phyloP scores from a whole-genome alignment of 129 eudicot species.

The carrot (Daucus carota) region DNA sequence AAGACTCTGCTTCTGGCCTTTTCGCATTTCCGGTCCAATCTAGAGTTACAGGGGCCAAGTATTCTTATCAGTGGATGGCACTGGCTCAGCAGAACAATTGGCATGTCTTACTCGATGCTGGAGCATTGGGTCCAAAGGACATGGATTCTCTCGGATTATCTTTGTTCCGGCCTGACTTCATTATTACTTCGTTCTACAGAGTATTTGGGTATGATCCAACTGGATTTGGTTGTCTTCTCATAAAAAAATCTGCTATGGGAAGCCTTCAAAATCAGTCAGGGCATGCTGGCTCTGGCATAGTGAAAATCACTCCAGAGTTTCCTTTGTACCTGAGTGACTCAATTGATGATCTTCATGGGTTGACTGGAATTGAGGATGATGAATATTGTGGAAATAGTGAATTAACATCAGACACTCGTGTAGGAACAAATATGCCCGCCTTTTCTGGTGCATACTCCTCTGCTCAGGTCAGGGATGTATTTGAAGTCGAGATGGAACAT shows the following conservation, averaged over 20 bases:
- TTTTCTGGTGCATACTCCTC: slow-evolving; percentile 98
- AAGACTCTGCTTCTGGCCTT: slow-evolving; percentile 49
- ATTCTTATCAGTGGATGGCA: slow-evolving; percentile 68
- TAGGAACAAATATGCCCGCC: slow-evolving; percentile 79
- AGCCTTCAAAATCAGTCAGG: slow-evolving; percentile 41
- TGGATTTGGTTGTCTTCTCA: slow-evolving; percentile 60
- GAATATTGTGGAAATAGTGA: slow-evolving; percentile 20
- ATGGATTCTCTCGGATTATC: slow-evolving; percentile 68
- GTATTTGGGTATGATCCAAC: slow-evolving; percentile 62
- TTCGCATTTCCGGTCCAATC: slow-evolving; percentile 66
- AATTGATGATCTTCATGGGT: slow-evolving; percentile 27
- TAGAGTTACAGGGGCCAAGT: slow-evolving; percentile 58
- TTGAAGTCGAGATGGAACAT: slow-evolving; percentile 73
- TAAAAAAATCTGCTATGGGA: slow-evolving; percentile 55
- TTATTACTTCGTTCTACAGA: slow-evolving; percentile 52
- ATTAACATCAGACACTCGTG: slow-evolving; percentile 41
- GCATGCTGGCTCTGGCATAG: slow-evolving; percentile 46
- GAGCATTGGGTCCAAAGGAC: slow-evolving; percentile 68
- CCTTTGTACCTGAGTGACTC: slow-evolving; percentile 43
- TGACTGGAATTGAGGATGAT: slow-evolving; percentile 24
- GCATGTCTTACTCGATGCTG: slow-evolving; percentile 68
- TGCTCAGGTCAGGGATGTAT: slow-evolving; percentile 62
- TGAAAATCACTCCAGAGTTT: slow-evolving; percentile 49
- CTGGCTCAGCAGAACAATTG: slow-evolving; percentile 61
- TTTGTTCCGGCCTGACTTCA: slow-evolving; percentile 55